Evolutionary conservation across 495 filamentous ascomycete genomes (phyloP), one percentile per base, ranked within the genome.

Genomic region (Neurospora sp.): DNA sequence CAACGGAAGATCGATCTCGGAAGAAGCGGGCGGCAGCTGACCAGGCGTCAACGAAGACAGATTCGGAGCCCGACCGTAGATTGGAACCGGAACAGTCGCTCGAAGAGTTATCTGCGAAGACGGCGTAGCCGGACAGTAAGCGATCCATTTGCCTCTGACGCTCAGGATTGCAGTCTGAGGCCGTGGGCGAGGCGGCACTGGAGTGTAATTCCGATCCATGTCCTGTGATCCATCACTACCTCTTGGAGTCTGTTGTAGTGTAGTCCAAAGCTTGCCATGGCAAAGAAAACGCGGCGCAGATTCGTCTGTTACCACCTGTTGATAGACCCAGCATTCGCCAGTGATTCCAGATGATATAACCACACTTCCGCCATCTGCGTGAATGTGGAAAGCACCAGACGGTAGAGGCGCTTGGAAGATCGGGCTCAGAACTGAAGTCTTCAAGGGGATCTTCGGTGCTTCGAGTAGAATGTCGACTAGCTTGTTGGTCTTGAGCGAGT

Each of bases 251-350:
- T 87, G 84, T 77, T 94, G 91, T 27, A 95, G 84, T 27, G 87
- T 89, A 1, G 94, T 97, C 94, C 94, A 97, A 8, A 93, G 83
- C 80, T 97, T 97, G 7, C 91, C 94, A 41, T 94, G 81, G 77
- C 87, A 90, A 70, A 82, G 76, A 80, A 94, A 96, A 39, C 80
- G 74, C n/a, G 79, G 71, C 8, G 78, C 72, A 7, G 76, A 72
- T 16, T 84, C 82, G 76, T 78, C 75, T 39, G 76, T 73, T 39
- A 72, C 53, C 1, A 74, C 72, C 74, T 87, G 83, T 31, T 82
- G 83, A 72, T 92, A 97, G 11, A 96, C 85, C 85, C 90, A 96
- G 9, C 94, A 90, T 80, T 97, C 94, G 11, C 94, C 94, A 69
- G 92, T 97, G 18, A 85, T 84, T 12, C 94, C 93, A 70, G 94